Evolutionary conservation across 129 eudicot species (phyloP), one percentile per base, ranked within the genome.

Genomic region (Flaveria sonorensis): DNA sequence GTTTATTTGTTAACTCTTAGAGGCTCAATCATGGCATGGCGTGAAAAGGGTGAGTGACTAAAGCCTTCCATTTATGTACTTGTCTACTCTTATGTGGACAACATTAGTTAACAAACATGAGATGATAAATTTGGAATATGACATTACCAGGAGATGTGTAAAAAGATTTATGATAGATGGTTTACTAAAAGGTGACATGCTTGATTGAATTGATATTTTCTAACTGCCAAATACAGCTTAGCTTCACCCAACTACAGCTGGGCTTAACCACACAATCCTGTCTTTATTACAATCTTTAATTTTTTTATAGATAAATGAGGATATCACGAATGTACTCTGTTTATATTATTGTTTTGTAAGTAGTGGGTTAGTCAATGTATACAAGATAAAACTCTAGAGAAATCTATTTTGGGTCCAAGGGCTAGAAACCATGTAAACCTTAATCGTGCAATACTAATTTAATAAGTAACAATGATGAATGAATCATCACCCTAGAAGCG

Each of bases 21-120:
- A 68, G 70, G 84, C 80, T 67, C 71, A 50, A 45, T 74, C 47
- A 81, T 81, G 84, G 84, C 84, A 47, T 74, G 67, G 55, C 70
- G 62, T 67, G 84, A 74, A 81, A 81, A 81, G 59, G 84, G 84
- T 74, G 26, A 67, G 76, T 81, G 64, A 20, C 57, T 46, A 74
- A 66, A 80, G 20, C 61, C 61, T 73, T 74, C 20, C 21, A 45
- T 48, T 15, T 61, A 16, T 59, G 40, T 51, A 39, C 39, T 39
- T 13, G 24, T 55, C 39, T 39, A 39, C 67, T 56, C 39, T 26
- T 8, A 61, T 61, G 40, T 14, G 8, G 45, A 62, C 68, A 14
- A 15, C 68, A 28, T 10, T 30, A 62, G 28, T 62, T 14, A 7
- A 21, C 68, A 62, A 10, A 15, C 43, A 62, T 14, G 43, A 6